Evolutionary conservation across 441 rosid genomes (phyloP), one percentile per base, ranked within the genome.

Genomic region (Euphorbia schlechtendalii): DNA sequence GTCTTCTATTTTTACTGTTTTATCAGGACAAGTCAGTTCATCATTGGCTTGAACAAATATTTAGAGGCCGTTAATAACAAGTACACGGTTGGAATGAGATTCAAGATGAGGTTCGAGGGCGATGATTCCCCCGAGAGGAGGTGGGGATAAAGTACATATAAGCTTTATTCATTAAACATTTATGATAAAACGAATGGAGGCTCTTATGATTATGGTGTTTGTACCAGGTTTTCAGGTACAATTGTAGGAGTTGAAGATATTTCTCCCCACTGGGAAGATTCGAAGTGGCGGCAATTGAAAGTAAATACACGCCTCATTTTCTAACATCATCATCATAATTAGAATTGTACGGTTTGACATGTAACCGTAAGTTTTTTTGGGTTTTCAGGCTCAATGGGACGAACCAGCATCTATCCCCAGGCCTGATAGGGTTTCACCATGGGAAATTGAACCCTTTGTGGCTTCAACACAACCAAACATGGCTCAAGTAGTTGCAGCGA

Each of bases 31-130:
- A 94, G 96, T 76, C 96, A 84, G 67, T 94, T 94, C 72, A 86
- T 91, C 45, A 70, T 94, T 3, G 64, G 96, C 61, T 65, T 89
- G 71, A 87, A 94, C 76, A 91, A 89, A 67, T 89, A 82, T 70
- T 65, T 87, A 67, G 88, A 78, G 69, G 87, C 98, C 2, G 76
- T 79, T 34, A 77, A 79, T 61, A 74, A 76, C 55, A 84, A 80
- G 46, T 86, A 82, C 68, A 27, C 85, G 14, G 80, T 85, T 54
- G 98, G 98, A 56, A 85, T 82, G 91, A 82, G 96, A 68, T 94
- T 85, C 82, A 94, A 88, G 80, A 89, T 91, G 99, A 87, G 89
- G 79, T 94, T 94, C 70, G 99, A 94, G 76, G 96, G 89, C 38
- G 98, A 94, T 64, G 99, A 94, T 76, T 81, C 89, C 64, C 87